Evolutionary conservation across 2,329 filamentous ascomycete species (phyloP).

Genomic region (Chaetomium olivaceum): DNA sequence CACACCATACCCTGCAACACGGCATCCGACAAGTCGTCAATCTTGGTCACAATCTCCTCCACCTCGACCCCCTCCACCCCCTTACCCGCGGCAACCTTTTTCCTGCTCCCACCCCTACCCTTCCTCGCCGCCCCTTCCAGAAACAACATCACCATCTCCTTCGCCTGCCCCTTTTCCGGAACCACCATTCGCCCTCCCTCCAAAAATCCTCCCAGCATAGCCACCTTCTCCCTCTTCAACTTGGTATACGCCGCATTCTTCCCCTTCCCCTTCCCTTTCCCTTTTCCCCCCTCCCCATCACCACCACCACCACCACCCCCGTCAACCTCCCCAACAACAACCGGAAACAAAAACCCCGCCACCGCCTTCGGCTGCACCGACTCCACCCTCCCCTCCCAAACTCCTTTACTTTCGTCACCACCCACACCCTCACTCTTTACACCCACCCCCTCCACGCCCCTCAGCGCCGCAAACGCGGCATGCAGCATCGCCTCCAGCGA

Average conservation of each 20-base stretch:
- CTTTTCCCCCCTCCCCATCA: neutral
- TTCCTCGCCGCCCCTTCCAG: constrained; percentile 36
- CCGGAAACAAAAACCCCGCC: constrained; percentile 48
- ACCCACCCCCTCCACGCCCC: constrained; percentile 42
- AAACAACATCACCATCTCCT: constrained; percentile 40
- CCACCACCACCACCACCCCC: neutral
- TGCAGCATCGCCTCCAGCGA: constrained; percentile 81
- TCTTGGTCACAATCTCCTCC: constrained; percentile 50
- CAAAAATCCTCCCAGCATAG: constrained; percentile 60
- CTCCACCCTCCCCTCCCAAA: constrained; percentile 44
- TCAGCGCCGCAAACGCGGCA: constrained; percentile 62
- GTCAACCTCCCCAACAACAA: neutral
- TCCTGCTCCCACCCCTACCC: neutral
- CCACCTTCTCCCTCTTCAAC: constrained; percentile 63
- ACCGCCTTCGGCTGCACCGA: constrained; percentile 58
- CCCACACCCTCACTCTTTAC: neutral
- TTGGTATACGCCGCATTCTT: constrained; percentile 35
- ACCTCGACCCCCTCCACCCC: constrained; percentile 31
- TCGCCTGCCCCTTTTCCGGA: constrained; percentile 39
- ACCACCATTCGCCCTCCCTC: constrained; percentile 32
- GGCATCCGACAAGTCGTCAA: constrained; percentile 81
- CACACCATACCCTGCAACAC: constrained; percentile 76
- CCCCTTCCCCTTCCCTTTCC: neutral
- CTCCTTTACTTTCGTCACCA: neutral
- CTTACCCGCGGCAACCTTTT: neutral